Conservation (phyloP, 257 asterid genomes). For the Plantago major region DNA sequence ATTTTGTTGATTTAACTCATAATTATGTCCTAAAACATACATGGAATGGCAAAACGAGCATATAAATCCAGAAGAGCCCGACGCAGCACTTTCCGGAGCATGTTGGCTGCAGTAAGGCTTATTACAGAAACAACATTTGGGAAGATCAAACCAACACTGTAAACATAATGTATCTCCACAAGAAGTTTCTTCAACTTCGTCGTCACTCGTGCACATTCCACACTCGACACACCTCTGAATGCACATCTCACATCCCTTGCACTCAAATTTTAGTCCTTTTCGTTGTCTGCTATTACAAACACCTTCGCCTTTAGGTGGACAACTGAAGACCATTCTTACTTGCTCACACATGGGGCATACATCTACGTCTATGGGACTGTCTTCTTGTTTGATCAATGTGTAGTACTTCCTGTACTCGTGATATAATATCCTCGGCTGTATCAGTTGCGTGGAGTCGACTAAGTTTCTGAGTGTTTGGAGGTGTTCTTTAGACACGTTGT, state of each 20-base stretch:
- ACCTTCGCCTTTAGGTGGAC: constrained; percentile 34
- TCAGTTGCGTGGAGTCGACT: constrained; percentile 23
- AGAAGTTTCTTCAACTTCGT: too few relatives aligned
- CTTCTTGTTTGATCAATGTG: constrained; percentile 14
- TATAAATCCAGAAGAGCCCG: too few relatives aligned
- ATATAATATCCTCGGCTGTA: constrained; percentile 23
- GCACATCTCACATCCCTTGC: constrained; percentile 61
- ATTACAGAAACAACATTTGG: too few relatives aligned
- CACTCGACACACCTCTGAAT: constrained; percentile 38
- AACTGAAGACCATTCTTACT: constrained; percentile 50
- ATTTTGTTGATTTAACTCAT: too few relatives aligned
- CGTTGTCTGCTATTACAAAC: constrained; percentile 24
- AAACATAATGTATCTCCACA: too few relatives aligned
- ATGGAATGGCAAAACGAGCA: too few relatives aligned
- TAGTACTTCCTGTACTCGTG: constrained; percentile 24
- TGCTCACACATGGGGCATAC: constrained; percentile 53
- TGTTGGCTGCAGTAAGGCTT: too few relatives aligned
- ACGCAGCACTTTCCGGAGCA: too few relatives aligned
- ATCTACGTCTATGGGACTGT: constrained; percentile 44
- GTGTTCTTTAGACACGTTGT: constrained; percentile 34
- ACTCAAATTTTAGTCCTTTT: constrained; percentile 14
- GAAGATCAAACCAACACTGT: too few relatives aligned
- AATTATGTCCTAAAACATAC: too few relatives aligned
- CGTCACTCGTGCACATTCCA: too few relatives aligned
- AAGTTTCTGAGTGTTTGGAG: constrained; percentile 35